Evolutionary conservation across 352 stramenopile species (phyloP), one percentile per base, ranked within the genome.

Genomic region (Pythium aquatile): DNA sequence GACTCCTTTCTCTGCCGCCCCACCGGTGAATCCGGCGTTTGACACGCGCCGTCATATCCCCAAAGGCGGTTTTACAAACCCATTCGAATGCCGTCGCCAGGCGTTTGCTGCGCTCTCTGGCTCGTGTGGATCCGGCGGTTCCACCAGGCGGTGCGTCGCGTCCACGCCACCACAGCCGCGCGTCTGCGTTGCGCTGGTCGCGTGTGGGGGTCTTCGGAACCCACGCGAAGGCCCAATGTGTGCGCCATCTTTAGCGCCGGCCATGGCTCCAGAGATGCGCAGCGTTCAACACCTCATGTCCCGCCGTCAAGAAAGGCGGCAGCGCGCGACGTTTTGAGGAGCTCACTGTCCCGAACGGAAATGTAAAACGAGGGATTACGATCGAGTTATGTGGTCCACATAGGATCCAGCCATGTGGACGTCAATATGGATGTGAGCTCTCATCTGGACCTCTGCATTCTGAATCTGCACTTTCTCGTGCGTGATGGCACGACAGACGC

Each of bases 171-270:
- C 44, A 14, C 9, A 13, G 44, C 20, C 44, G 44, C 44, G 44
- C 44, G 44, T 30, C 44, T 51, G 40, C 40, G 40, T 48, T 48
- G 40, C 40, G 40, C 40, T 48, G 40, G 16, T 48, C 40, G 40
- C 9, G n/a, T 26, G 14, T 20, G n/a, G 44, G 44, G n/a, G 7
- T 51, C 44, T 42, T 4, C 8, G 16, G 10, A 14, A 42, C 35
- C 35, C 35, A 17, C 16, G 11, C 35, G 35, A 42, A 42, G n/a
- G 6, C 5, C n/a, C n/a, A 6, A 3, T 17, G 11, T 6, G 44
- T 51, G 44, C 44, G 44, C 44, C 44, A 51, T 51, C 44, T 51
- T 51, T 51, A 51, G 44, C 44, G 20, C 44, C 44, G 4, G 1
- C 2, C 3, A n/a, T n/a, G n/a, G 35, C 35, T 42, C 35, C 35